Percentiles rank a stretch among this genome's conserved stretches.
Evolutionary conservation across 371 early-diverging fungal species (phyloP).

Genomic region (Mucor irregularis): DNA sequence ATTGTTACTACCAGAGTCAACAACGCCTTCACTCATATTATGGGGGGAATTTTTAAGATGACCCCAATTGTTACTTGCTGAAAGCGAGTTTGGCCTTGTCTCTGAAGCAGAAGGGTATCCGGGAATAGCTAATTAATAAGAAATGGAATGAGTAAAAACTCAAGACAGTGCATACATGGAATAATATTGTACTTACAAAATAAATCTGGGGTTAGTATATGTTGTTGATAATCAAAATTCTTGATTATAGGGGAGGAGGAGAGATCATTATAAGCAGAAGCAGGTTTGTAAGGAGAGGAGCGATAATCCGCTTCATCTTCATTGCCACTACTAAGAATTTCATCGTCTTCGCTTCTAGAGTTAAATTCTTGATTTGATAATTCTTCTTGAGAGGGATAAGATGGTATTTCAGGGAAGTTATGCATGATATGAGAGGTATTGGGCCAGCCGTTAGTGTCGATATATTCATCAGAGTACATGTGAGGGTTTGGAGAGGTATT

Average conservation of each 20-base stretch:
- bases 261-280: not conserved
- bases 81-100: no score
- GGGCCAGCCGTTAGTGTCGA: slow-evolving; percentile 5
- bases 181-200: no score
- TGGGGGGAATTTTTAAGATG: no score
- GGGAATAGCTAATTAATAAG: no score
- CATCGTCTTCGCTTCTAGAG: slow-evolving; percentile 14
- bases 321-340: slow-evolving; percentile 9
- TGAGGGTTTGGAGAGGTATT: not conserved
- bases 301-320: slow-evolving; percentile 15
- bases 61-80: no score
- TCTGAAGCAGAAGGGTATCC: no score
- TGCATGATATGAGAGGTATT: not conserved
- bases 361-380: slow-evolving; percentile 1
- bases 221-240: not conserved
- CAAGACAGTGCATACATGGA: no score
- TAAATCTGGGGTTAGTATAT: not conserved
- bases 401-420: not conserved
- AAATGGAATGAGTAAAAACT: no score
- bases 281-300: not conserved
- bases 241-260: not conserved
- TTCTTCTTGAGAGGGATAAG: slow-evolving; percentile 1
- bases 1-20: no score
- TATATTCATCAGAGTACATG: not conserved
- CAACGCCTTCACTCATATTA: no score